Evolutionary conservation across 345 rosid species (phyloP), one percentile per base, ranked within the genome.

Genomic region (Cardamine occulta): DNA sequence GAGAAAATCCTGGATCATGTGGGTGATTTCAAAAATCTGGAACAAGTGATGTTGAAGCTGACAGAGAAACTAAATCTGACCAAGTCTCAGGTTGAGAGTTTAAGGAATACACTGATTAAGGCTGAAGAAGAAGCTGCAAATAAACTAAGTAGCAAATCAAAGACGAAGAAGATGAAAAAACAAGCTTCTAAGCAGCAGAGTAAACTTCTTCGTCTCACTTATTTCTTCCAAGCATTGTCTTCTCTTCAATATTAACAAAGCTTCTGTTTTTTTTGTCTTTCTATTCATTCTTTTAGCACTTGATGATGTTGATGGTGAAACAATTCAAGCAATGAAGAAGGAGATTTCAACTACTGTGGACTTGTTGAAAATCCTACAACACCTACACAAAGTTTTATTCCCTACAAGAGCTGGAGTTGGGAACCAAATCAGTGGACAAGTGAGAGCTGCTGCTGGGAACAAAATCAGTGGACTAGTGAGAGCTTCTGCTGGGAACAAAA

Each of bases 1-100:
- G 6, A 56, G 61, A 3, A 8, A 56, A 26, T 26, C 14, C 10
- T 26, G 58, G 58, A 54, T 54, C 21, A 7, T 28, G 10, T 14
- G 60, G 61, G 37, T 56, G 61, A 56, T 29, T 56, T 29, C 37
- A 56, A 56, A 28, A 56, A 1, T 56, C 19, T 56, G 19, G 61
- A 56, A 29, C 21, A 56, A 1, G 19, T 15, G 37, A 2, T 28
- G 1, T 56, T 35, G 28, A 28, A 29, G 37, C 37, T 56, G 61
- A 56, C 35, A 28, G 61, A 29, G 19, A 56, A 14, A 8, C 61
- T 56, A 21, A 56, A 56, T 56, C 32, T 56, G 37, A 56, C 21
- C 37, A 19, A 56, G 21, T 28, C 37, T 56, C 61, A 56, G 18
- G 21, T 56, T 28, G 37, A 17, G 19, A 7, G 37, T 15, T 28